Evolutionary conservation across 129 eudicot species (phyloP).

Genomic region (Centrapalus pauciflorus): DNA sequence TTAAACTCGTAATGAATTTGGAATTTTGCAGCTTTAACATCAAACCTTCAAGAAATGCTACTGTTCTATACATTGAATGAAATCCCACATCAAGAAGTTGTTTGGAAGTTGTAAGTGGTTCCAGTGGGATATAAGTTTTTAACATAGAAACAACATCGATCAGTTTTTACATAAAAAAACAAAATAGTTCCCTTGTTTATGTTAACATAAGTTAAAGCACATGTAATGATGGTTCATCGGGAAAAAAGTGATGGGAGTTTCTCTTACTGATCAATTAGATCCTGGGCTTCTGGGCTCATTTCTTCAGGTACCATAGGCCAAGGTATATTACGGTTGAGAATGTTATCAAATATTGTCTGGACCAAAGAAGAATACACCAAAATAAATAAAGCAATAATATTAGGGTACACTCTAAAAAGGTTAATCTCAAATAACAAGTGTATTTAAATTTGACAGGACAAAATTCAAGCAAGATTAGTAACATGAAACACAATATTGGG

Average conservation of each 20-base stretch:
- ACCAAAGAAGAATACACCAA: conserved; percentile 20
- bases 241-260: not conserved
- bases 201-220: not conserved
- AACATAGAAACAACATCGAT: too few species aligned
- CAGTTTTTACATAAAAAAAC: not conserved
- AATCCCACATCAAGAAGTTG: too few species aligned
- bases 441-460: not conserved
- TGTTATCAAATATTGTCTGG: conserved; percentile 89
- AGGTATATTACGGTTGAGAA: conserved; percentile 91
- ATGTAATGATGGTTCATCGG: not conserved
- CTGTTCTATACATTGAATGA: not conserved
- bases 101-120: too few species aligned
- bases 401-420: not conserved
- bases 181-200: not conserved
- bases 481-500: too few species aligned
- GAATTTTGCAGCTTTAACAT: not conserved
- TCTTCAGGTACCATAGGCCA: conserved; percentile 96
- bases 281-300: conserved; percentile 83
- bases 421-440: not conserved
- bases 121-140: too few species aligned
- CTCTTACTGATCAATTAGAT: conserved; percentile 86
- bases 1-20: not conserved
- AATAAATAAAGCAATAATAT: conserved; percentile 8
- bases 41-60: not conserved
- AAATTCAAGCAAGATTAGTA: not conserved